Conservation (phyloP, 192 early-diverging fungal genomes). For the Geosiphon pyriformis region DNA sequence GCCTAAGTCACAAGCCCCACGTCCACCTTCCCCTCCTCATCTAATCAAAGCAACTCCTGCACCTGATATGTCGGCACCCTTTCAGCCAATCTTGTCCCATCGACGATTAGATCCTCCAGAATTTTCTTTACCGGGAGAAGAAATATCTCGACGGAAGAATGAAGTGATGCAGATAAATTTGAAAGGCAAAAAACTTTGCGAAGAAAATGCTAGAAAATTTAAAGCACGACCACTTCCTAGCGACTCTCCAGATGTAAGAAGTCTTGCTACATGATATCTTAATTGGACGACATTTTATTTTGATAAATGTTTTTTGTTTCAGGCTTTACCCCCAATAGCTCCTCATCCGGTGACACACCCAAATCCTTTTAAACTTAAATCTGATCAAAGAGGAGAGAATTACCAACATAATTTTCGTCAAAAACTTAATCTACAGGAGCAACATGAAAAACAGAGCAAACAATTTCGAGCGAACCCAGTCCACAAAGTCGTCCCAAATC, state of each 20-base stretch:
- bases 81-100: background rate
- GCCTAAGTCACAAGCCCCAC: background rate
- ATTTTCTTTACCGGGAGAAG: background rate
- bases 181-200: background rate
- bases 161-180: background rate
- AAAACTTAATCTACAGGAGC: background rate
- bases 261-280: background rate
- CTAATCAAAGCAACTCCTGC: background rate
- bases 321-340: background rate
- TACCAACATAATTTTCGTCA: conserved; percentile 12
- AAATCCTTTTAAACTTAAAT: conserved; percentile 14
- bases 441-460: background rate
- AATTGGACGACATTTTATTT: background rate
- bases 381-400: conserved; percentile 10
- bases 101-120: background rate
- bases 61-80: background rate
- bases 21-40: background rate
- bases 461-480: conserved; percentile 3
- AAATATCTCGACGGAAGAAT: background rate
- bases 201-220: background rate
- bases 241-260: conserved; percentile 7
- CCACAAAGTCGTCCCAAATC: background rate
- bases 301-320: background rate
- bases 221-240: conserved; percentile 10
- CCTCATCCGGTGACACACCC: background rate